Conservation (phyloP, 306 rosid species). For the Vigna nakashimae region DNA sequence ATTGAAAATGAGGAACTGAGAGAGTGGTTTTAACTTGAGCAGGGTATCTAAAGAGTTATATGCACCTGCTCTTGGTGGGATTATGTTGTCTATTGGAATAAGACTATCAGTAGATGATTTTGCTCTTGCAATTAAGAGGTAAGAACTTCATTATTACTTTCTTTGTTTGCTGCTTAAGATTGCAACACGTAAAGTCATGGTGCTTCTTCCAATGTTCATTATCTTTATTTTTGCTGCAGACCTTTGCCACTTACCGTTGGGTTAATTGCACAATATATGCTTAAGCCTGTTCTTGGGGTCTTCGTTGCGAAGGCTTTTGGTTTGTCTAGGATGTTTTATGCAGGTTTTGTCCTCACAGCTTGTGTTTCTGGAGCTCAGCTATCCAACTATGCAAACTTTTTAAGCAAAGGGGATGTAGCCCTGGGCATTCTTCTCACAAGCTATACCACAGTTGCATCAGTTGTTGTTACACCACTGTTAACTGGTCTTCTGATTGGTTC, state of each 20-base stretch:
- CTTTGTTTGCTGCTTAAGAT: slow-evolving; percentile 28
- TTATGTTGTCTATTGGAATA: slow-evolving; percentile 96
- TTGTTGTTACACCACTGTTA: slow-evolving; percentile 77
- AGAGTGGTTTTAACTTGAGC: slow-evolving; percentile 46
- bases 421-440: slow-evolving; percentile 94
- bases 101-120: slow-evolving; percentile 84
- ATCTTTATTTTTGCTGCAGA: slow-evolving; percentile 63
- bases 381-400: slow-evolving; percentile 90
- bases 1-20: slow-evolving; percentile 39
- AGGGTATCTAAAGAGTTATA: slow-evolving; percentile 97
- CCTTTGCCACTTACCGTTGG: slow-evolving; percentile 89
- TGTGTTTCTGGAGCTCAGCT: slow-evolving; percentile 98
- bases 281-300: slow-evolving; percentile 87
- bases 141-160: slow-evolving; percentile 29
- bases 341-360: slow-evolving; percentile 89
- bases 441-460: slow-evolving; percentile 86
- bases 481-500: slow-evolving; percentile 88
- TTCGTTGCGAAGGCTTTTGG: slow-evolving; percentile 80
- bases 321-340: slow-evolving; percentile 72
- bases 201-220: slow-evolving; percentile 45
- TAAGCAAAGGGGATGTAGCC: slow-evolving; percentile 97
- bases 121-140: slow-evolving; percentile 92
- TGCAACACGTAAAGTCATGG: slow-evolving; percentile 33
- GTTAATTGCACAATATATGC: slow-evolving; percentile 75
- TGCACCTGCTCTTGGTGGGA: slow-evolving; percentile 99